phyloP scores from a whole-genome alignment of 163 green algal genomes.

The Scenedesmus sp. region DNA sequence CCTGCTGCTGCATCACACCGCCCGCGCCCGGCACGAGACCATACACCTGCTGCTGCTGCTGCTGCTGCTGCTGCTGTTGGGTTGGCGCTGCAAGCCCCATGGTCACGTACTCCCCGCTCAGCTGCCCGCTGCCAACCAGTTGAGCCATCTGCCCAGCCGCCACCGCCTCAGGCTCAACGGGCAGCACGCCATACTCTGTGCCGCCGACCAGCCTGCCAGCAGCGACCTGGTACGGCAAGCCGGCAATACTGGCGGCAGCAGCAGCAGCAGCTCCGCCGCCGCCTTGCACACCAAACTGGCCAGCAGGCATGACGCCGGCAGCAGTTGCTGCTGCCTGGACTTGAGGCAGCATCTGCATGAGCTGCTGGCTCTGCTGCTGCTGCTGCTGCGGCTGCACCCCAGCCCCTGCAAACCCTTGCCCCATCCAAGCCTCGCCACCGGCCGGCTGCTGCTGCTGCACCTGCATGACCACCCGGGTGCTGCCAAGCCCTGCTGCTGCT shows the following conservation, averaged over 20 bases:
- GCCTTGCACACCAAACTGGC: not conserved
- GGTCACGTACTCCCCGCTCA: not conserved
- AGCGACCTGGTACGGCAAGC: not conserved
- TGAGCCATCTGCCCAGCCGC: not conserved
- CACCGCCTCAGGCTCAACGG: not conserved
- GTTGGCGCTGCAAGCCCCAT: not conserved
- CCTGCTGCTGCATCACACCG: conserved; percentile 4
- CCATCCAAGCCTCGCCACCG: not conserved
- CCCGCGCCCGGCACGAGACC: not conserved
- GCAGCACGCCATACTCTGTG: not conserved
- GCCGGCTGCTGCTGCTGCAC: not conserved
- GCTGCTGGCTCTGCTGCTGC: conserved; percentile 29
- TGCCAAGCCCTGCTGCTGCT: not conserved
- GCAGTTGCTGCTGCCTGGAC: conserved; percentile 32
- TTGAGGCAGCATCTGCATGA: conserved; percentile 13
- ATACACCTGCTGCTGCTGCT: conserved; percentile 35
- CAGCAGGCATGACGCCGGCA: not conserved
- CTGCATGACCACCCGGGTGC: not conserved
- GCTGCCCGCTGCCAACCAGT: not conserved
- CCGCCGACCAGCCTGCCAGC: not conserved
- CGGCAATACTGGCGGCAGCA: not conserved
- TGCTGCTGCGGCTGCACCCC: conserved; percentile 12
- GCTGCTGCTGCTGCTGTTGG: too few species aligned
- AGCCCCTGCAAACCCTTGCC: not conserved
- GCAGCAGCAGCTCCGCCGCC: not conserved